Evolutionary conservation across 495 filamentous ascomycete genomes (phyloP).

Genomic region (Neurospora discreta): DNA sequence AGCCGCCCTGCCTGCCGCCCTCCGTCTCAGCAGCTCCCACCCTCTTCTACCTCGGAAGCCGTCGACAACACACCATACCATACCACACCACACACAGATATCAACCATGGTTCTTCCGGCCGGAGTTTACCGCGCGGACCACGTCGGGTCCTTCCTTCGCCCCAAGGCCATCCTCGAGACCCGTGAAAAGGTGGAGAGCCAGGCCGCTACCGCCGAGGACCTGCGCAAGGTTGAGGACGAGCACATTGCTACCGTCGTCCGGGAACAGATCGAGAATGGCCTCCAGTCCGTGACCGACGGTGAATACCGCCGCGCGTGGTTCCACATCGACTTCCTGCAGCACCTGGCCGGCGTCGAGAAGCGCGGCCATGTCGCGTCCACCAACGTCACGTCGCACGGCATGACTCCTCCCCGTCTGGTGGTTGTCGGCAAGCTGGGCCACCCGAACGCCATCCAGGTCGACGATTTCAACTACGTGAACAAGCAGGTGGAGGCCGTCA

Average conservation of each 20-base stretch:
- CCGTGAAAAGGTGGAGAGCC: constrained; percentile 34
- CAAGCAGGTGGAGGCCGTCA: constrained; percentile 30
- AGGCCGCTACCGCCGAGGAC: constrained; percentile 31
- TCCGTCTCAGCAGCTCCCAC: not conserved
- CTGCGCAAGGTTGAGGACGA: constrained; percentile 48
- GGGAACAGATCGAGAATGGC: constrained; percentile 49
- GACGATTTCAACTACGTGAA: constrained; percentile 49
- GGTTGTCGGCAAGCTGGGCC: constrained; percentile 33
- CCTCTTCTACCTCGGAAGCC: not conserved
- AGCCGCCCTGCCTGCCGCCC: not conserved
- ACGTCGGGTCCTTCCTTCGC: constrained; percentile 37
- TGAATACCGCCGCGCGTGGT: constrained; percentile 51
- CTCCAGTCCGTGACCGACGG: constrained; percentile 58
- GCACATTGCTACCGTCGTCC: constrained; percentile 51
- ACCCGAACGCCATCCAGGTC: constrained; percentile 43
- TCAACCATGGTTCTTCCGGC: constrained; percentile 32
- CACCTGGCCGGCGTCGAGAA: constrained; percentile 33
- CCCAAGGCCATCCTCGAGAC: constrained; percentile 28
- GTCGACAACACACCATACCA: not conserved
- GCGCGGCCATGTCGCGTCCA: constrained; percentile 30
- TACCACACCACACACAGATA: not conserved
- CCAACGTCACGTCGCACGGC: constrained; percentile 30
- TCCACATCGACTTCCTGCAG: constrained; percentile 39
- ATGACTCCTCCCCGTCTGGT: constrained; percentile 33
- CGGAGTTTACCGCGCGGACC: constrained; percentile 39